Percentiles rank a stretch among this genome's conserved stretches.
Conservation (phyloP, 352 stramenopile genomes). For the Ophiocytium majus region DNA sequence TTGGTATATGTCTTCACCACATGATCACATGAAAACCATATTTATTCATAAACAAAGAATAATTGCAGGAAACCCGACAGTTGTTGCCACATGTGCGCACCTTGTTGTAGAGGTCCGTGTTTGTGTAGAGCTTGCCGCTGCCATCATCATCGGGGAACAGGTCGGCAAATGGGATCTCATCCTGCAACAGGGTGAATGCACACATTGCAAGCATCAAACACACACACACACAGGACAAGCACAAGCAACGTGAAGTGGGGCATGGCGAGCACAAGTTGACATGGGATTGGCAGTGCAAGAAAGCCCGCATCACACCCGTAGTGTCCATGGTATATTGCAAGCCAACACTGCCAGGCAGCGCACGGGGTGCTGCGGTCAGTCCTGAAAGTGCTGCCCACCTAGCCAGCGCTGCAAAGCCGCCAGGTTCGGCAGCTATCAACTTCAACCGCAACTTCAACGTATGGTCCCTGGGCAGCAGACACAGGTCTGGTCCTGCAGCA, state of each 20-base stretch:
- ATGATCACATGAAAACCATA: neutral
- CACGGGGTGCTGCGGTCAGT: neutral
- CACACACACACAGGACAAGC: neutral
- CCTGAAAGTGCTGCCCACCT: too few relatives aligned
- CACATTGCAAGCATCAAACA: neutral
- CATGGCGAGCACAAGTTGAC: neutral
- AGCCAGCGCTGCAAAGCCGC: too few relatives aligned
- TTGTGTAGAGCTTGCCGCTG: neutral
- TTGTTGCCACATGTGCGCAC: neutral
- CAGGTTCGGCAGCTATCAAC: too few relatives aligned
- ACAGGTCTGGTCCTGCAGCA: too few relatives aligned
- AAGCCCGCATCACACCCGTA: neutral
- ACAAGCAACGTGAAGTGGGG: neutral
- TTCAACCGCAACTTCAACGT: too few relatives aligned
- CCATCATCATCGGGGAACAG: neutral
- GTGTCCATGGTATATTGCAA: neutral
- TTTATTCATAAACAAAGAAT: neutral
- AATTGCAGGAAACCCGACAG: neutral
- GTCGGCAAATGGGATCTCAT: neutral
- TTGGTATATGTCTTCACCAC: neutral
- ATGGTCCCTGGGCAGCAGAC: too few relatives aligned
- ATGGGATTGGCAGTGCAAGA: neutral
- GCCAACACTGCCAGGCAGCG: neutral
- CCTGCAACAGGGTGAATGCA: neutral
- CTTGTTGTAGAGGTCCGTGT: neutral